These are phyloP conservation scores for Sporisorium scitamineum DNA, from an alignment of 1,284 basidiomycete genomes.

Conservation along the genomic window DNA sequence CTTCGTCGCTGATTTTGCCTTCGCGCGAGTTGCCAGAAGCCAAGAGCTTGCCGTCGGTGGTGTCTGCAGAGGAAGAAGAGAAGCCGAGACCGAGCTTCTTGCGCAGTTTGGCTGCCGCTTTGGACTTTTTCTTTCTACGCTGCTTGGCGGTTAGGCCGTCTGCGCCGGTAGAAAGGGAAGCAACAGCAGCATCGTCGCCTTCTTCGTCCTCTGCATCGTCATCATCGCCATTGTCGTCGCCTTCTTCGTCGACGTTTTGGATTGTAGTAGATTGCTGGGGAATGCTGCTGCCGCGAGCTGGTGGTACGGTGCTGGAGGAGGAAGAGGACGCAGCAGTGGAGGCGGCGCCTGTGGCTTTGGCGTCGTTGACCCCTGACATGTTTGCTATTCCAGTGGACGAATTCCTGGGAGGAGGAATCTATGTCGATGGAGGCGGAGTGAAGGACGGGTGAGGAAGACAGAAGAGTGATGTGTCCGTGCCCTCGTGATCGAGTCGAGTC, in stretches of 20 bases:
- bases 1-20: constrained; percentile 53
- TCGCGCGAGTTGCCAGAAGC: constrained; percentile 26
- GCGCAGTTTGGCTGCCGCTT: constrained; percentile 56
- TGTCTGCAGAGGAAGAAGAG: neutral
- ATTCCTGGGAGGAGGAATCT: neutral
- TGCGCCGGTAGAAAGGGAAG: constrained; percentile 1
- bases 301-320: neutral
- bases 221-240: constrained; percentile 20
- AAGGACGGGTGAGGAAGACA: neutral
- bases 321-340: neutral
- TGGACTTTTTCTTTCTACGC: constrained; percentile 61
- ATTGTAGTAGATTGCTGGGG: neutral
- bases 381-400: neutral
- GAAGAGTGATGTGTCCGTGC: neutral
- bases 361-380: constrained; percentile 16
- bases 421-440: neutral
- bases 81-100: constrained; percentile 54
- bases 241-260: constrained; percentile 16
- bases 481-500: neutral
- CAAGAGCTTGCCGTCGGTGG: constrained; percentile 30
- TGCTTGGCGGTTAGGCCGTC: constrained; percentile 47
- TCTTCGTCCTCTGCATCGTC: constrained; percentile 25
- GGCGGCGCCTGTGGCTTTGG: neutral
- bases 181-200: constrained; percentile 14
- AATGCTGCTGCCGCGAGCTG: constrained; percentile 6